Evolutionary conservation across 2,329 filamentous ascomycete genomes (phyloP).

Genomic region (Fulvia fulva): DNA sequence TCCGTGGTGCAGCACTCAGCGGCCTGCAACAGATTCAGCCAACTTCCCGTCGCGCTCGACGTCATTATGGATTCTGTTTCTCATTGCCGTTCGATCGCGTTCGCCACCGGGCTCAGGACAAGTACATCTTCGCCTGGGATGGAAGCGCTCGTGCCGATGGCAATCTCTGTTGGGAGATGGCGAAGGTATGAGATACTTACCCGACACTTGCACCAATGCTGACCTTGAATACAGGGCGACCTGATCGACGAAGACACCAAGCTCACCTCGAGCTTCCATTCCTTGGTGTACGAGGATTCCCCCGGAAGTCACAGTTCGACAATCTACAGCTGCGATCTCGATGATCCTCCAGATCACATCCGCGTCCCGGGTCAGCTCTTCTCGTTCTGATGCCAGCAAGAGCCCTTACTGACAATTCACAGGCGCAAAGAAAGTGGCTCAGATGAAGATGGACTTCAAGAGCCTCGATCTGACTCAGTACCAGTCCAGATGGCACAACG

Average conservation of each 20-base stretch:
- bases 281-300: not conserved
- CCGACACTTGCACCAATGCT: not conserved
- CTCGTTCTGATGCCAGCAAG: no score
- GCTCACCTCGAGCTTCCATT: not conserved
- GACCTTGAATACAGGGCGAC: constrained; percentile 4
- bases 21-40: constrained; percentile 13
- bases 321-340: constrained; percentile 4
- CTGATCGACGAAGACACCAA: constrained; percentile 12
- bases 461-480: constrained; percentile 1
- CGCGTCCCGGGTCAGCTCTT: not conserved
- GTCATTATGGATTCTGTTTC: constrained; percentile 8
- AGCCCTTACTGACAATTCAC: not conserved
- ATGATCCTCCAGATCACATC: constrained; percentile 5
- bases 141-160: not conserved
- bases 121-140: not conserved
- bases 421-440: not conserved
- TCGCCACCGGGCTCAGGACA: constrained; percentile 1
- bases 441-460: constrained; percentile 2
- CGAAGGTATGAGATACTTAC: not conserved
- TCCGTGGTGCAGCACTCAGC: constrained; percentile 14
- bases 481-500: not conserved
- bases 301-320: not conserved
- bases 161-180: constrained; percentile 9
- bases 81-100: constrained; percentile 4
- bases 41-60: constrained; percentile 10